These are phyloP conservation scores for Globisporangium sylvaticum DNA, from an alignment of 352 stramenopile genomes.

Conservation along the genomic window DNA sequence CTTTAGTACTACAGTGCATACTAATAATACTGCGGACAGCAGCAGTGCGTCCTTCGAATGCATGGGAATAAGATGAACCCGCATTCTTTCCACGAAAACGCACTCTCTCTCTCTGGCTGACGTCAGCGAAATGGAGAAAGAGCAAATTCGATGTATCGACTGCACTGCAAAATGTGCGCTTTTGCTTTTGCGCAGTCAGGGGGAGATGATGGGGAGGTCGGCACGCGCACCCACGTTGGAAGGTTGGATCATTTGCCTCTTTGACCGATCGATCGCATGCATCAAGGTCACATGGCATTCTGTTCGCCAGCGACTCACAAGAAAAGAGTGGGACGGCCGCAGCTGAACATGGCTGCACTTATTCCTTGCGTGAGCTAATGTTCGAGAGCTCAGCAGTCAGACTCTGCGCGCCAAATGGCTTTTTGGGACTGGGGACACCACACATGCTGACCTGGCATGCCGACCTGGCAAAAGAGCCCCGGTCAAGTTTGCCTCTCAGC, in stretches of 20 bases:
- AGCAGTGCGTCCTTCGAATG: too few species aligned
- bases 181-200: too few species aligned
- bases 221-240: neutral
- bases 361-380: neutral
- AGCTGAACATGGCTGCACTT: slow-evolving; percentile 10
- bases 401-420: neutral
- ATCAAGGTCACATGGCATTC: neutral
- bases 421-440: neutral
- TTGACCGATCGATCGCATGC: neutral
- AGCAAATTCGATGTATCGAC: slow-evolving; percentile 1
- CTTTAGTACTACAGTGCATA: too few species aligned
- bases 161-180: neutral
- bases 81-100: neutral
- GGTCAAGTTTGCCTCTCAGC: neutral
- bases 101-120: neutral
- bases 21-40: too few species aligned
- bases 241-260: neutral
- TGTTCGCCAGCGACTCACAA: neutral
- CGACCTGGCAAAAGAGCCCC: neutral
- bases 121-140: neutral
- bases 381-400: neutral
- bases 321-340: neutral
- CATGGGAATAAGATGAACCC: neutral
- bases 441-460: neutral
- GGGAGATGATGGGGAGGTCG: too few species aligned